These are phyloP conservation scores for Lupinus albus DNA, from an alignment of 306 rosid species.

Conservation along the genomic window DNA sequence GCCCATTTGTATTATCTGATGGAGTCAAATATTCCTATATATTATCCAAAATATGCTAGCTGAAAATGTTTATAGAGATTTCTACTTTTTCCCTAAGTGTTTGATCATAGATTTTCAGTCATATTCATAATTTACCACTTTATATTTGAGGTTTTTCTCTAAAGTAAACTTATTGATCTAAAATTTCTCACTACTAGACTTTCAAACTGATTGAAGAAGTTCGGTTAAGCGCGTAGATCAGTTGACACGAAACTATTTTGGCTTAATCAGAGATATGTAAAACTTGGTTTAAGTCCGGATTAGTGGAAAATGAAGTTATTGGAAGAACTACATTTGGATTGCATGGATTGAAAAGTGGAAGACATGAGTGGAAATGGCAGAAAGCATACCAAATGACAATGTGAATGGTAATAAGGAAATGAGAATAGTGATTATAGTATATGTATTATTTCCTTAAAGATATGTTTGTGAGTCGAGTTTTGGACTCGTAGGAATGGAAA, in stretches of 20 bases:
- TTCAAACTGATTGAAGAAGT: slow-evolving; percentile 40
- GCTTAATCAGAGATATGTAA: too few species aligned
- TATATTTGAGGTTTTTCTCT: not conserved
- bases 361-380: not conserved
- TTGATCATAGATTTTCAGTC: not conserved
- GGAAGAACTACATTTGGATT: too few species aligned
- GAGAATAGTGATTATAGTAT: slow-evolving; percentile 46
- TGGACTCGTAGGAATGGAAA: too few species aligned
- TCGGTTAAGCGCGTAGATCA: not conserved
- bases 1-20: not conserved
- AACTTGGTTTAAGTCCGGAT: too few species aligned
- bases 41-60: not conserved
- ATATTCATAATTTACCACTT: slow-evolving; percentile 6
- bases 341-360: too few species aligned
- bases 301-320: too few species aligned
- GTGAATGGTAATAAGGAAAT: slow-evolving; percentile 44
- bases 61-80: not conserved
- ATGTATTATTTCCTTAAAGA: slow-evolving; percentile 41
- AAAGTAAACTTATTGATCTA: slow-evolving; percentile 24
- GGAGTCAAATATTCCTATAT: not conserved
- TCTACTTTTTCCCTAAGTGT: not conserved
- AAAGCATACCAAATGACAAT: slow-evolving; percentile 37
- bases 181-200: slow-evolving; percentile 11
- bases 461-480: too few species aligned
- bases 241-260: too few species aligned